Conservation (phyloP, 2,329 filamentous ascomycete species). For the Didymella exigua region DNA sequence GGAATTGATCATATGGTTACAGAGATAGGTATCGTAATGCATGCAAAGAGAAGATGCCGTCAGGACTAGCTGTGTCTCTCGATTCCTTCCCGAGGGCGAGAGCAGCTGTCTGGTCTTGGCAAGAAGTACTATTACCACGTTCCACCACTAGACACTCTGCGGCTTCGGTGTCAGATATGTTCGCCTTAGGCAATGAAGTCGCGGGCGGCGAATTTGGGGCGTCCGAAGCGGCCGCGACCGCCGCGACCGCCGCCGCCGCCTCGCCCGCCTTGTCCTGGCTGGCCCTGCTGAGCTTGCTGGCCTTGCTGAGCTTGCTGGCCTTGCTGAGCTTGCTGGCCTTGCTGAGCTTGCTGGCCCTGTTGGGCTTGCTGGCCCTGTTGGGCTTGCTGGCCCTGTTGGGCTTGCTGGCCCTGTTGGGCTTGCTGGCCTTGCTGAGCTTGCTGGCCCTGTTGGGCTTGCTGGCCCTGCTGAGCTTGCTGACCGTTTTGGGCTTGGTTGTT, state of each 20-base stretch:
- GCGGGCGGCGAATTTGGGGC: constrained; percentile 40
- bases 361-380: neutral
- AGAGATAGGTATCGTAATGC: constrained; percentile 31
- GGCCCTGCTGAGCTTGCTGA: constrained; percentile 1
- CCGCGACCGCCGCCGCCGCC: constrained; percentile 22
- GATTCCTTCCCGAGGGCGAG: constrained; percentile 32
- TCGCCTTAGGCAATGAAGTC: constrained; percentile 39
- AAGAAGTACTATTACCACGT: constrained; percentile 41
- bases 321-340: constrained; percentile 6
- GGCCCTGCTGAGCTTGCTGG: constrained; percentile 2
- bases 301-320: constrained; percentile 12
- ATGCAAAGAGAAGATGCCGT: constrained; percentile 32
- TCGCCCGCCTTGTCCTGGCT: constrained; percentile 24
- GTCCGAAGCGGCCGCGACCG: constrained; percentile 34
- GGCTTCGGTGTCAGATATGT: neutral
- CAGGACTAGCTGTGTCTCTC: constrained; percentile 39
- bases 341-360: neutral
- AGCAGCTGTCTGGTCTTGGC: constrained; percentile 29
- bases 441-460: constrained; percentile 8
- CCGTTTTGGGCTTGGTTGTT: constrained; percentile 17
- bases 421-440: constrained; percentile 24
- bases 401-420: constrained; percentile 14
- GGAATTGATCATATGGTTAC: constrained; percentile 37
- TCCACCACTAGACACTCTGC: constrained; percentile 12
- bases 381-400: neutral